Evolutionary conservation across 1,284 basidiomycete genomes (phyloP).

Genomic region (Ceratobasidium sp.): DNA sequence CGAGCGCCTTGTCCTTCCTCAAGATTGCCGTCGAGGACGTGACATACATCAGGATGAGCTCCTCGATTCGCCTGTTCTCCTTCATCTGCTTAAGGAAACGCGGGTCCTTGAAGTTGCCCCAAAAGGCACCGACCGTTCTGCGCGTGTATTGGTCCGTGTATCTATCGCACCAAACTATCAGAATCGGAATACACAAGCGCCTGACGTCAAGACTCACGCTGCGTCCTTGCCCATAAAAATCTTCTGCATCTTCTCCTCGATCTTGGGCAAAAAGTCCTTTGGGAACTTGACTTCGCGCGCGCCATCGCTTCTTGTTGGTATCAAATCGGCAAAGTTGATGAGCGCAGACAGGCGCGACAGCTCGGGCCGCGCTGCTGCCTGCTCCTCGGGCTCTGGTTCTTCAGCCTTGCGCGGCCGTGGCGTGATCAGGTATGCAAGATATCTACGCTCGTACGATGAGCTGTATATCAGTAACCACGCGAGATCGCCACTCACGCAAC

Average conservation of each 20-base stretch:
- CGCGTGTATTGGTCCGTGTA: conserved; percentile 89
- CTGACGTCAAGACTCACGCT: conserved; percentile 65
- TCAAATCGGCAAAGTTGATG: conserved; percentile 72
- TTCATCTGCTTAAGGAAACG: conserved; percentile 89
- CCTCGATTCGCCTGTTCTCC: conserved; percentile 96
- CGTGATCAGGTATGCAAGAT: conserved; percentile 73
- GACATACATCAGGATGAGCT: conserved; percentile 95
- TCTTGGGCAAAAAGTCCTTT: conserved; percentile 87
- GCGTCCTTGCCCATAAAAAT: conserved; percentile 92
- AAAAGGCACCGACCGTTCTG: conserved; percentile 89
- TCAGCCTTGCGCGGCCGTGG: conserved; percentile 55
- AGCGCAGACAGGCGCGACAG: conserved; percentile 65
- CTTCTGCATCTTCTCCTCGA: conserved; percentile 86
- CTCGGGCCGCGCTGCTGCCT: conserved; percentile 65
- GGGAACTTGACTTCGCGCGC: conserved; percentile 90
- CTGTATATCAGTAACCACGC: conserved; percentile 58
- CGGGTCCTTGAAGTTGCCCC: conserved; percentile 86
- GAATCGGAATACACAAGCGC: background rate
- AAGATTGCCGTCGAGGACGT: conserved; percentile 86
- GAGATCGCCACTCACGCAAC: conserved; percentile 35
- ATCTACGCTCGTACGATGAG: conserved; percentile 69
- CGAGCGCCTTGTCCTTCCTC: conserved; percentile 81
- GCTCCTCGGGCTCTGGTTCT: conserved; percentile 32
- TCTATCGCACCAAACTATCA: conserved; percentile 57
- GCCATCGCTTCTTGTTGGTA: conserved; percentile 73